phyloP scores from a whole-genome alignment of 2,329 filamentous ascomycete species.

The Aspergillus fumigatiaffinis region DNA sequence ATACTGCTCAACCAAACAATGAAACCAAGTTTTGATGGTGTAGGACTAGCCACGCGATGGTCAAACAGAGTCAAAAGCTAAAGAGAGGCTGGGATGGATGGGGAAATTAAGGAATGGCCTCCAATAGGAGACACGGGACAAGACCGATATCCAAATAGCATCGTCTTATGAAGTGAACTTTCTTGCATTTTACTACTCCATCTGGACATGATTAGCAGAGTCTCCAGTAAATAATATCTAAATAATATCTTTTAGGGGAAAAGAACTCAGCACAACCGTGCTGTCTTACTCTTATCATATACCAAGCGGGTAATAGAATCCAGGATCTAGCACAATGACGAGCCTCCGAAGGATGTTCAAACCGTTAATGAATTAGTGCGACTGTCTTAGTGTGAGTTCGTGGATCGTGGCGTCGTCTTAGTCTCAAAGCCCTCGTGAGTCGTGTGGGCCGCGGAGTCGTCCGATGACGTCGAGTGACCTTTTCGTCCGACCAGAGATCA shows the following conservation, averaged over 20 bases:
- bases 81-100: neutral
- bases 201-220: neutral
- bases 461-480: neutral
- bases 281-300: neutral
- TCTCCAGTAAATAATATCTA: neutral
- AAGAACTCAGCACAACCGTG: neutral
- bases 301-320: conserved; percentile 13
- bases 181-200: conserved; percentile 3
- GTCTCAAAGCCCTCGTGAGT: conserved; percentile 1
- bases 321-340: neutral
- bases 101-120: neutral
- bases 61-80: conserved; percentile 1
- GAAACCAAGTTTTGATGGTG: neutral
- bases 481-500: neutral
- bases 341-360: conserved; percentile 5
- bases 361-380: conserved; percentile 4
- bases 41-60: neutral
- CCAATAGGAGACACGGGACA: neutral
- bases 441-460: conserved; percentile 10
- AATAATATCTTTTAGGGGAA: neutral
- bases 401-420: conserved; percentile 17
- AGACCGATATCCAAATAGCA: neutral
- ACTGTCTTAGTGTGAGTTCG: conserved; percentile 7
- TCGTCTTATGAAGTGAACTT: neutral
- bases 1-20: neutral